Evolutionary conservation across 2,329 filamentous ascomycete species (phyloP), one percentile per base, ranked within the genome.

Genomic region (Botrytis fabae): DNA sequence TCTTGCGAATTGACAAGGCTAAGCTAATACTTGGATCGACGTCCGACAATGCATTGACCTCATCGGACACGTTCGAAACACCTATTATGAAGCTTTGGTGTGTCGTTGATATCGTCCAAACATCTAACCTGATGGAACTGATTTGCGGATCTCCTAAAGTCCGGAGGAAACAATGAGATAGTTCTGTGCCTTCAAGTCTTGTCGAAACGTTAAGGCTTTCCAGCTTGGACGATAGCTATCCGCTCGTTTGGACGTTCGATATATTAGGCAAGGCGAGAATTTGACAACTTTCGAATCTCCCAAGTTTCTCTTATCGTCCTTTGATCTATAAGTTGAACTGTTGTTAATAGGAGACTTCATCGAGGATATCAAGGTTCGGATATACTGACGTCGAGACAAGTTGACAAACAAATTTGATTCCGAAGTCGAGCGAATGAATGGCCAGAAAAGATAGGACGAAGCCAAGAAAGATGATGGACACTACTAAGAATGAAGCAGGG

Each of bases 21-120:
- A 75, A 77, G 74, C 73, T 77, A 77, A 73, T 75, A 74, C 75
- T 73, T 74, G 63, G 75, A 78, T 78, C 74, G 76, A 78, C 73
- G 72, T 78, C 75, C 75, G 77, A 79, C 75, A 78, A 78, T 80
- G 79, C 79, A 78, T 80, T 80, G 79, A 81, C 80, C 75, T 77
- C 74, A 77, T 76, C 75, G 75, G 79, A 78, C 78, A 78, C 76
- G 73, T 75, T 79, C 77, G 78, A 80, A 80, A 80, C 78, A 78
- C 74, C 72, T 76, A 73, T 77, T 75, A 57, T 76, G 76, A 78
- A 77, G 76, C 77, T 79, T 57, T 74, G 73, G 64, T 76, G 78
- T 78, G 76, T 79, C 75, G 78, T 76, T 71, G 66, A 73, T 74
- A 74, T 76, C 74, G 72, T 78, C 76, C 75, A 78, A 79, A 80